Evolutionary conservation across 495 filamentous ascomycete species (phyloP).

Genomic region (Pseudevernia furfuracea): DNA sequence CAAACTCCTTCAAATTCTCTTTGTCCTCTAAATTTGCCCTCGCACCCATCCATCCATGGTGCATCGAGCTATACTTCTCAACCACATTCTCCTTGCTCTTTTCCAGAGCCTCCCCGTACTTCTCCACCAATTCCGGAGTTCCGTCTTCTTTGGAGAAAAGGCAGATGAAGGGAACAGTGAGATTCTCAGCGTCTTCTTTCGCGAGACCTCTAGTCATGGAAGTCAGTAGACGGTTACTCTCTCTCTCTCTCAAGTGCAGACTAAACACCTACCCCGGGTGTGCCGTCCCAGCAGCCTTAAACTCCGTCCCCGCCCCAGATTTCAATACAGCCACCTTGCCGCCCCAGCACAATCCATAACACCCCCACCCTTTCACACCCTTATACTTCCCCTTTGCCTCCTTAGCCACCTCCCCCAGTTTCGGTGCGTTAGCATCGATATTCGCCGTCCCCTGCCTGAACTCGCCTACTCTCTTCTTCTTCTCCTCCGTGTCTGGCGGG

Average conservation of each 20-base stretch:
- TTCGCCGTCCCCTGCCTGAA: constrained; percentile 30
- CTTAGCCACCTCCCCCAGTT: constrained; percentile 20
- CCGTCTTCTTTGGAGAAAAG: constrained; percentile 50
- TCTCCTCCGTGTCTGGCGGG: constrained; percentile 41
- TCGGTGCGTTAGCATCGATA: constrained; percentile 18
- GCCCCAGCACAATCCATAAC: constrained; percentile 45
- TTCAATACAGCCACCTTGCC: constrained; percentile 32
- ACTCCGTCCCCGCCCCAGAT: constrained; percentile 29
- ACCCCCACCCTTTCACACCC: constrained; percentile 35
- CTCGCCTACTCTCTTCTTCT: constrained; percentile 28
- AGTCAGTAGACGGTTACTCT: no score
- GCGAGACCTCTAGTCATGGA: no score
- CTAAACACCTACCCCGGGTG: constrained; percentile 44
- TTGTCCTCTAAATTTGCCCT: constrained; percentile 47
- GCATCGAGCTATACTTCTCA: constrained; percentile 46
- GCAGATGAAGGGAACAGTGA: constrained; percentile 47
- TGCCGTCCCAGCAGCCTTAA: constrained; percentile 42
- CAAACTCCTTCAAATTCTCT: constrained; percentile 43
- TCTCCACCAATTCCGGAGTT: constrained; percentile 31
- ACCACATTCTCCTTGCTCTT: constrained; percentile 39
- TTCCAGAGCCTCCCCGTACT: constrained; percentile 8
- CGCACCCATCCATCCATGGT: constrained; percentile 59
- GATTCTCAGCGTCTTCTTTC: constrained; percentile 36
- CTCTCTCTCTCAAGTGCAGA: no score
- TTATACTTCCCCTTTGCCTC: constrained; percentile 30